A percentile compares a stretch with the other conserved stretches of the same genome.
Conservation (phyloP, 2,329 filamentous ascomycete species). For the Fusarium sp. region DNA sequence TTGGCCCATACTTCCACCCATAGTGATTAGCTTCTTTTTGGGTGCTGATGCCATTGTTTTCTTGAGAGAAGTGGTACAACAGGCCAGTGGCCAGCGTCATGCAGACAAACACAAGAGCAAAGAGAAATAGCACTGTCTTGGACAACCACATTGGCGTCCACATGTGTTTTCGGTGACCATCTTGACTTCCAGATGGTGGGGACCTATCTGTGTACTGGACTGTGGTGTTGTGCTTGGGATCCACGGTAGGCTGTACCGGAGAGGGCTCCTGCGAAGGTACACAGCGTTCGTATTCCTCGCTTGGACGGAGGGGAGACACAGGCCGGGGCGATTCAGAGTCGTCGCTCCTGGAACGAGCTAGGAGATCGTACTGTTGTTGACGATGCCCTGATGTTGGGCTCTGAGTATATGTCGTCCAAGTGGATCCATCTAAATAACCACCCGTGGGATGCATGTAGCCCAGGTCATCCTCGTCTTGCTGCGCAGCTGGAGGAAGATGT, state of each 20-base stretch:
- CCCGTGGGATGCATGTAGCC: constrained; percentile 8
- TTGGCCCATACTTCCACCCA: constrained; percentile 41
- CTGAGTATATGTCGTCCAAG: constrained; percentile 6
- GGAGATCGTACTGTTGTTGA: constrained; percentile 23
- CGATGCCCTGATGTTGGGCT: constrained; percentile 18
- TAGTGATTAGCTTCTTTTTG: constrained; percentile 37
- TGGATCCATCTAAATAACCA: constrained; percentile 10
- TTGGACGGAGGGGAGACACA: constrained; percentile 12
- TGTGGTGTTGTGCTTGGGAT: constrained; percentile 8
- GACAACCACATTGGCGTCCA: constrained; percentile 38
- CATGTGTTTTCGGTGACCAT: constrained; percentile 23
- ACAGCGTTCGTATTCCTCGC: constrained; percentile 19
- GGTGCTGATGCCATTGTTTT: constrained; percentile 33
- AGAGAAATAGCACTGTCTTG: constrained; percentile 30
- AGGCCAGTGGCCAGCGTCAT: constrained; percentile 36
- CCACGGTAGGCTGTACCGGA: not conserved
- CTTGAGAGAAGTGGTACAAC: constrained; percentile 34
- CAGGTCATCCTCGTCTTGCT: constrained; percentile 25
- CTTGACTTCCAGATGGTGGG: constrained; percentile 2
- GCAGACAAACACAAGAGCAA: constrained; percentile 30
- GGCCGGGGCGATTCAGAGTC: not conserved
- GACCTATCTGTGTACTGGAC: not conserved
- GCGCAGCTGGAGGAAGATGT: not conserved
- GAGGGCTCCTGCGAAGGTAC: constrained; percentile 3
- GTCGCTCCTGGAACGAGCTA: constrained; percentile 16